These are phyloP conservation scores for Nepenthes mirabilis DNA, from an alignment of 148 eudicot genomes.

Conservation along the genomic window DNA sequence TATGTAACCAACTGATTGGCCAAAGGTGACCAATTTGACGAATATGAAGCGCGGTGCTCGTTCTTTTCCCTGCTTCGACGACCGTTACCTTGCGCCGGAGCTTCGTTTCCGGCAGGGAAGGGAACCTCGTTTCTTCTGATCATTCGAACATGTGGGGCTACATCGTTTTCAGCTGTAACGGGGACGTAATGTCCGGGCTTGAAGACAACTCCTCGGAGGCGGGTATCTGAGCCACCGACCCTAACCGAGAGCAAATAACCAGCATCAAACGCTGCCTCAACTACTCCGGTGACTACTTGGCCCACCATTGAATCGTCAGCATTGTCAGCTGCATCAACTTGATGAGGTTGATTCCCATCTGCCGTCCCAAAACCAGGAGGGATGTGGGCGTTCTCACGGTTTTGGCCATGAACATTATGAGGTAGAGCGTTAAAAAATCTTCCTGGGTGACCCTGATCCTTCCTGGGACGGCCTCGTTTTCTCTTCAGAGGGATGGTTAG, in stretches of 20 bases:
- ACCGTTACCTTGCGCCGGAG: conserved; percentile 10
- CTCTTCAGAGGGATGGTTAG: conserved; percentile 34
- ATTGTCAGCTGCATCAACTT: conserved; percentile 7
- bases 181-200: conserved; percentile 82
- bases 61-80: conserved; percentile 23
- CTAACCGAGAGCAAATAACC: conserved; percentile 33
- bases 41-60: conserved; percentile 17
- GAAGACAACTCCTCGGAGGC: conserved; percentile 77
- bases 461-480: conserved; percentile 88
- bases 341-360: conserved; percentile 15
- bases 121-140: conserved; percentile 47
- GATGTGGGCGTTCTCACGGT: conserved; percentile 11
- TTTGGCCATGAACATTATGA: conserved; percentile 11
- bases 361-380: conserved; percentile 26
- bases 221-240: conserved; percentile 58
- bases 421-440: conserved; percentile 8
- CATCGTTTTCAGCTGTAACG: conserved; percentile 61
- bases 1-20: conserved; percentile 19
- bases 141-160: conserved; percentile 72
- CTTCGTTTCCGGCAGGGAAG: conserved; percentile 22
- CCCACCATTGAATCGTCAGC: conserved; percentile 19
- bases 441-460: conserved; percentile 36
- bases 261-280: conserved; percentile 29
- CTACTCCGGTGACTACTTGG: conserved; percentile 25
- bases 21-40: conserved; percentile 28